These are phyloP conservation scores for Trametes cinnabarina DNA, from an alignment of 768 basidiomycete genomes.

Conservation along the genomic window DNA sequence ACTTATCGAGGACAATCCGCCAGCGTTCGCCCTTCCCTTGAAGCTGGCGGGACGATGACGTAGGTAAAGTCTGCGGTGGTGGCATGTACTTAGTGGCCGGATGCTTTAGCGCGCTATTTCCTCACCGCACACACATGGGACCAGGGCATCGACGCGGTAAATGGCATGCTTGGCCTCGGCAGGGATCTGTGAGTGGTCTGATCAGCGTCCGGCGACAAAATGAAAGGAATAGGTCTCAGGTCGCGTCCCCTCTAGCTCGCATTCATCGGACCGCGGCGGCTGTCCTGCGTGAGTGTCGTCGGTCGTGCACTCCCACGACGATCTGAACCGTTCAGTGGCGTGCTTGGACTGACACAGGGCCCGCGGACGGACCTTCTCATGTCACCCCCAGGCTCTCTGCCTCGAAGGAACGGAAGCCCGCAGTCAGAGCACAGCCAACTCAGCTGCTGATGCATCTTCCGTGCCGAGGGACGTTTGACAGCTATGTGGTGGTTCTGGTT, in stretches of 20 bases:
- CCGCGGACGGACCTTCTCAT: not conserved
- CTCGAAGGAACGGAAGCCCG: not conserved
- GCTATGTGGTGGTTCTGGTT: not conserved
- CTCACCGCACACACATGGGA: too few relatives aligned
- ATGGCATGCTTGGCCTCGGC: too few relatives aligned
- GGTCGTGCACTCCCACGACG: not conserved
- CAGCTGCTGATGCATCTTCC: not conserved
- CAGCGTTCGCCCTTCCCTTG: not conserved
- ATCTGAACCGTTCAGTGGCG: not conserved
- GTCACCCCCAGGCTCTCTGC: not conserved
- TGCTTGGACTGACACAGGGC: not conserved
- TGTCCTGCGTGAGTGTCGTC: conserved; percentile 1
- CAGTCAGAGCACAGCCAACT: not conserved
- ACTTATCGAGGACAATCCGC: conserved; percentile 5
- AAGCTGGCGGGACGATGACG: conserved; percentile 1
- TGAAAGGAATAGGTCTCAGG: too few relatives aligned
- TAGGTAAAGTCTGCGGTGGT: not conserved
- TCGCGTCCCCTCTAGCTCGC: not conserved
- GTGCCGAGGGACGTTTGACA: not conserved
- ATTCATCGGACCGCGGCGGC: not conserved
- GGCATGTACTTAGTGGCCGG: not conserved
- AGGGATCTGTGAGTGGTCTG: too few relatives aligned
- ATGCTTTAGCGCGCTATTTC: not conserved
- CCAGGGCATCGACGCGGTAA: too few relatives aligned
- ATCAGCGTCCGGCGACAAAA: too few relatives aligned